Conservation (phyloP, 176 grass and related monocot species). For the Musa itinerans region DNA sequence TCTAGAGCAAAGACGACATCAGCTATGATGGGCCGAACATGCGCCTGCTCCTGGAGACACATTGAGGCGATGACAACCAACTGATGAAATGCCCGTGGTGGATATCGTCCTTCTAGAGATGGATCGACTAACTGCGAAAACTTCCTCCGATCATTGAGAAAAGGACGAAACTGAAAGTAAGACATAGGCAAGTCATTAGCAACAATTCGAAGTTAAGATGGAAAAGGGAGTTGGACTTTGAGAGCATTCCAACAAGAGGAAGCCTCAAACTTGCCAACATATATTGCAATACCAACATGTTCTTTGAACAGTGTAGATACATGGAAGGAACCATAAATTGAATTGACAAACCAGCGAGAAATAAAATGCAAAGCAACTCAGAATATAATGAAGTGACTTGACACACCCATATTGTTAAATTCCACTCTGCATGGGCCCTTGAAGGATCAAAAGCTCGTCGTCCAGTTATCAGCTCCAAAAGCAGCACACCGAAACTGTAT, state of each 20-base stretch:
- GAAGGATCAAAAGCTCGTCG: conserved; percentile 66
- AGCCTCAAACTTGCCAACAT: too few species aligned
- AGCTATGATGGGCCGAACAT: conserved; percentile 1
- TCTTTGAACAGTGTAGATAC: too few species aligned
- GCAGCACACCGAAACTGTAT: conserved; percentile 85
- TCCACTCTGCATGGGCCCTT: conserved; percentile 42
- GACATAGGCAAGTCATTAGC: neutral
- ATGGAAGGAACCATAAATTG: too few species aligned
- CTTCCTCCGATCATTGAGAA: neutral
- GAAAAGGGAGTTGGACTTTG: neutral
- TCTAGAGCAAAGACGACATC: neutral
- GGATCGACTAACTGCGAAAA: neutral
- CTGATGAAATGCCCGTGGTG: neutral
- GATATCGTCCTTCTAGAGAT: neutral
- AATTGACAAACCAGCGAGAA: too few species aligned
- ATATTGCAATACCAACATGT: too few species aligned
- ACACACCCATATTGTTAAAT: conserved; percentile 66
- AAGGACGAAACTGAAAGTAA: neutral
- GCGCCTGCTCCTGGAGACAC: conserved; percentile 11
- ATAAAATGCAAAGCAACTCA: too few species aligned
- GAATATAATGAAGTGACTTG: neutral
- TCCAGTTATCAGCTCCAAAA: conserved; percentile 83
- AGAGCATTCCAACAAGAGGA: too few species aligned
- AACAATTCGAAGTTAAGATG: neutral
- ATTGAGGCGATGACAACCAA: neutral